Evolutionary conservation across 768 basidiomycete genomes (phyloP).

Genomic region (Tulasnella sp.): DNA sequence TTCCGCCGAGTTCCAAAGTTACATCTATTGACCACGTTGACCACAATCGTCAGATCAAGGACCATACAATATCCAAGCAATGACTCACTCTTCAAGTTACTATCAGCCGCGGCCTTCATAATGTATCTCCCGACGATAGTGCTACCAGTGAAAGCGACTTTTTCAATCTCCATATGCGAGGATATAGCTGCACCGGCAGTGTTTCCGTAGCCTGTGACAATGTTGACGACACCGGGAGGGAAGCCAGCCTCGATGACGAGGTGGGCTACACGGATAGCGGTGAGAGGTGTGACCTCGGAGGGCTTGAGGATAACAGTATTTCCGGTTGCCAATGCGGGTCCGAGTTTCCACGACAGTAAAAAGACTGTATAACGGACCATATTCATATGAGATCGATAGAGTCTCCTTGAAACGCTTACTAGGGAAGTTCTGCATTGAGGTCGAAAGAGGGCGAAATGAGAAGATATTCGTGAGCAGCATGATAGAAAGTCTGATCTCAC

Average conservation of each 20-base stretch:
- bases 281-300: conserved; percentile 66
- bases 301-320: conserved; percentile 73
- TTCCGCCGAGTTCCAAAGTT: conserved; percentile 71
- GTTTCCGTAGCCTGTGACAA: conserved; percentile 61
- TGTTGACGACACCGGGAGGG: conserved; percentile 68
- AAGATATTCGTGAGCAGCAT: no score
- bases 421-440: no score
- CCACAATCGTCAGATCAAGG: neutral
- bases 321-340: conserved; percentile 66
- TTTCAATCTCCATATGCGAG: conserved; percentile 52
- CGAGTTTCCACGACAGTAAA: conserved; percentile 67
- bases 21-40: conserved; percentile 24
- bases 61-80: conserved; percentile 27
- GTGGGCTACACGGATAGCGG: conserved; percentile 41
- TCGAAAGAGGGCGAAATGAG: no score
- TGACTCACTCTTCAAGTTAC: conserved; percentile 73
- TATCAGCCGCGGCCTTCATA: conserved; percentile 66
- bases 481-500: neutral
- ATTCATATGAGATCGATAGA: no score
- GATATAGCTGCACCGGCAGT: conserved; percentile 62
- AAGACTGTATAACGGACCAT: no score
- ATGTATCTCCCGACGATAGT: conserved; percentile 70
- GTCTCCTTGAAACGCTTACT: no score
- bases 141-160: conserved; percentile 81
- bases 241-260: conserved; percentile 62